Conservation (phyloP, 1,284 basidiomycete genomes). For the Polyporus tsugae region DNA sequence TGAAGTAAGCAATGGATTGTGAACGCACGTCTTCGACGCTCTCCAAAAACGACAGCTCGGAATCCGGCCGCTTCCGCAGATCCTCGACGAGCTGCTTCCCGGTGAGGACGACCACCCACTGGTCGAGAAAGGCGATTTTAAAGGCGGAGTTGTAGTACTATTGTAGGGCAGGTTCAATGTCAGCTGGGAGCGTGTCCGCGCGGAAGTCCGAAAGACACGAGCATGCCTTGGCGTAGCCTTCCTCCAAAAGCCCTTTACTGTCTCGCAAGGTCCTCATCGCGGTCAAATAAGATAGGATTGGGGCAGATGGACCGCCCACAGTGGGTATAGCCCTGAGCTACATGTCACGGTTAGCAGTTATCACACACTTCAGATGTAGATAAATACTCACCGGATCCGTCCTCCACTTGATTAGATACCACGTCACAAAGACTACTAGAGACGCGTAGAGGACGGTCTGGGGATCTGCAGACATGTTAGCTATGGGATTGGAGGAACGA, state of each 20-base stretch:
- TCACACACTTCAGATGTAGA: not conserved
- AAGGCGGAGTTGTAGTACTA: constrained; percentile 48
- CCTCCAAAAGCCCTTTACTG: constrained; percentile 35
- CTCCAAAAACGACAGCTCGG: constrained; percentile 46
- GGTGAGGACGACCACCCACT: constrained; percentile 51
- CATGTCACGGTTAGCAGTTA: not conserved
- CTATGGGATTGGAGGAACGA: not conserved
- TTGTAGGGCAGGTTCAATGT: not conserved
- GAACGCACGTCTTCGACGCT: constrained; percentile 45
- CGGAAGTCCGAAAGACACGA: too few species aligned
- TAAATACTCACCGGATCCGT: not conserved
- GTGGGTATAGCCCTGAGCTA: constrained; percentile 8
- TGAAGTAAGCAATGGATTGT: not conserved
- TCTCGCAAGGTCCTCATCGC: constrained; percentile 27
- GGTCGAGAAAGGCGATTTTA: constrained; percentile 47
- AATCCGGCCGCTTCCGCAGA: constrained; percentile 47
- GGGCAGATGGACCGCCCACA: constrained; percentile 14
- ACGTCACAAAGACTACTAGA: not conserved
- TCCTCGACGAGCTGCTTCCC: constrained; percentile 49
- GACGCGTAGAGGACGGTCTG: not conserved
- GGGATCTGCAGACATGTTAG: not conserved
- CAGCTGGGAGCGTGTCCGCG: not conserved
- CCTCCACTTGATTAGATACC: constrained; percentile 2
- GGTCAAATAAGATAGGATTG: constrained; percentile 33
- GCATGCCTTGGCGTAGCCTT: constrained; percentile 42